Conservation (phyloP, 2,329 filamentous ascomycete species). For the Pseudopyricularia javanii region DNA sequence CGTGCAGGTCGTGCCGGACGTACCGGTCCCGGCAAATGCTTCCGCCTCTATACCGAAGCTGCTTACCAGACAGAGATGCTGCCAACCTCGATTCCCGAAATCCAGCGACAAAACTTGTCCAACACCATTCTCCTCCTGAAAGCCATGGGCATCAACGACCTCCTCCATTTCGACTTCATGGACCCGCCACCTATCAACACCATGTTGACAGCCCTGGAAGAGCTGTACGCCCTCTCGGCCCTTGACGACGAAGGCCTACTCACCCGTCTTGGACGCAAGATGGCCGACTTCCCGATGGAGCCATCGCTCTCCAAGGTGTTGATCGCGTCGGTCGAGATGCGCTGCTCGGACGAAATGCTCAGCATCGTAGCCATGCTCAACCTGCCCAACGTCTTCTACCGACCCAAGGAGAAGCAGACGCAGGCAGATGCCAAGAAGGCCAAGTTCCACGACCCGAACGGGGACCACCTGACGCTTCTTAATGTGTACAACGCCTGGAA, state of each 20-base stretch:
- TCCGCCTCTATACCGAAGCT: conserved; percentile 87
- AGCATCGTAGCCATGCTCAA: conserved; percentile 93
- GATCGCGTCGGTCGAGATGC: conserved; percentile 65
- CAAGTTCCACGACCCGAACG: conserved; percentile 91
- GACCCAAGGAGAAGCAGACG: conserved; percentile 92
- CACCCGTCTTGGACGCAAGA: conserved; percentile 83
- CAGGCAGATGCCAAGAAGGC: conserved; percentile 96
- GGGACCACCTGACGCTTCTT: conserved; percentile 86
- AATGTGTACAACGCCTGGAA: conserved; percentile 99
- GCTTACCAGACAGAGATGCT: conserved; percentile 96
- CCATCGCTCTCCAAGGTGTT: conserved; percentile 82
- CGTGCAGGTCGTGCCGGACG: conserved; percentile 83
- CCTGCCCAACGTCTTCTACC: conserved; percentile 77
- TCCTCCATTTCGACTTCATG: conserved; percentile 98
- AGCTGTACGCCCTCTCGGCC: conserved; percentile 82
- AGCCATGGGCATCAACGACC: conserved; percentile 97
- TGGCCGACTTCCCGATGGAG: conserved; percentile 99
- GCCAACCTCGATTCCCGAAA: conserved; percentile 90
- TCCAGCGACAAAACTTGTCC: conserved; percentile 86
- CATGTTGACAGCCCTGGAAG: conserved; percentile 91
- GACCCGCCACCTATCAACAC: conserved; percentile 95
- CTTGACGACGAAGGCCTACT: conserved; percentile 91
- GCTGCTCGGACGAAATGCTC: conserved; percentile 87
- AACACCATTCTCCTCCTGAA: conserved; percentile 96
- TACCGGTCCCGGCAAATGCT: conserved; percentile 93